Evolutionary conservation across 192 early-diverging fungal species (phyloP).

Genomic region (Diversispora epigaea): DNA sequence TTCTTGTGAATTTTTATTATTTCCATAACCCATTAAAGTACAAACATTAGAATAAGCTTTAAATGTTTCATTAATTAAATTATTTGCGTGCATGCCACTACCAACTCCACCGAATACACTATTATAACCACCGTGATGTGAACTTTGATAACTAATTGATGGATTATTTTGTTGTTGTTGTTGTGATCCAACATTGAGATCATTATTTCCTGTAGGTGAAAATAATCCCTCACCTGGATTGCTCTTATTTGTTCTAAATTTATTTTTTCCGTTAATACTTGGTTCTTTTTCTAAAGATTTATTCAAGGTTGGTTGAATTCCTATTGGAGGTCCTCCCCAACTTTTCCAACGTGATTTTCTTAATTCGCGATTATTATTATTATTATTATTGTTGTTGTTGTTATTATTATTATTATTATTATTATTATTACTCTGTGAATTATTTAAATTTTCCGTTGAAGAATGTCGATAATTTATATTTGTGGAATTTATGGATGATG

Average conservation of each 20-base stretch:
- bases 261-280: neutral
- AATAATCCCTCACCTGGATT: neutral
- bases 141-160: neutral
- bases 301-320: neutral
- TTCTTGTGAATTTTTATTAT: conserved; percentile 3
- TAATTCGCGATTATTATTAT: neutral
- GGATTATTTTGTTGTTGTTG: neutral
- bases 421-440: neutral
- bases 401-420: neutral
- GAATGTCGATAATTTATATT: neutral
- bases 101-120: no score
- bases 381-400: neutral
- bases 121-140: neutral
- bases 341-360: conserved; percentile 12
- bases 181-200: neutral
- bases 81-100: neutral
- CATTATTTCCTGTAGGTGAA: neutral
- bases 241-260: neutral
- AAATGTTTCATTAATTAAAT: conserved; percentile 8
- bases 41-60: conserved; percentile 10
- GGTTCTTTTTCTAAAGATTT: neutral
- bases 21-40: conserved; percentile 25
- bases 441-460: no score
- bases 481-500: neutral
- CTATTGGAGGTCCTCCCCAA: conserved; percentile 26